These are phyloP conservation scores for Metschnikowia borealis DNA, from an alignment of 805 yeast genomes.

Conservation along the genomic window DNA sequence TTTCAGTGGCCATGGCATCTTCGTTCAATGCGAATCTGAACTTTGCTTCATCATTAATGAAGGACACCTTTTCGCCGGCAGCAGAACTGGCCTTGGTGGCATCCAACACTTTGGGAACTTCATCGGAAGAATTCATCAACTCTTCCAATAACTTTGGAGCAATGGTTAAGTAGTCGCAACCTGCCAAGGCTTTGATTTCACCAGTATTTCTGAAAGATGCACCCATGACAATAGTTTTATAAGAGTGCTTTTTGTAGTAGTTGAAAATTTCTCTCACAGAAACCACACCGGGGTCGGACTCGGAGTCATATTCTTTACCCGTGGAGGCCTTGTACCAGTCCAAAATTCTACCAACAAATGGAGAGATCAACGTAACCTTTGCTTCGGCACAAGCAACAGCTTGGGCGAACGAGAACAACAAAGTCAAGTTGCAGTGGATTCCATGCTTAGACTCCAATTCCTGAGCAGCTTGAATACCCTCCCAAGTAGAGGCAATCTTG, in stretches of 20 bases:
- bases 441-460: slow-evolving; percentile 88
- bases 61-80: slow-evolving; percentile 60
- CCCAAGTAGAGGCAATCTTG: slow-evolving; percentile 97
- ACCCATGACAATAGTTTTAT: slow-evolving; percentile 99
- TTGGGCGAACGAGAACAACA: slow-evolving; percentile 91
- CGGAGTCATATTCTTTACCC: slow-evolving; percentile 74
- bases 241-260: slow-evolving; percentile 96
- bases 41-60: slow-evolving; percentile 76
- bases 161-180: slow-evolving; percentile 93
- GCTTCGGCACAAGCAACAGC: slow-evolving; percentile 99
- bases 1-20: slow-evolving; percentile 98
- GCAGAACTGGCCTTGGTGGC: slow-evolving; percentile 51
- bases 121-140: slow-evolving; percentile 69
- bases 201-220: slow-evolving; percentile 98
- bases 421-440: slow-evolving; percentile 91
- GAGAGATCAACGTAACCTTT: slow-evolving; percentile 90
- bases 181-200: slow-evolving; percentile 95
- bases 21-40: slow-evolving; percentile 92
- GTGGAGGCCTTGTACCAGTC: slow-evolving; percentile 97
- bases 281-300: slow-evolving; percentile 91
- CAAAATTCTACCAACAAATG: slow-evolving; percentile 97
- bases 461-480: slow-evolving; percentile 98
- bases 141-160: slow-evolving; percentile 90
- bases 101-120: slow-evolving; percentile 79
- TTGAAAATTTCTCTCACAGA: slow-evolving; percentile 87